Conservation (phyloP, 805 yeast genomes). For the Geotrichum ghanense region DNA sequence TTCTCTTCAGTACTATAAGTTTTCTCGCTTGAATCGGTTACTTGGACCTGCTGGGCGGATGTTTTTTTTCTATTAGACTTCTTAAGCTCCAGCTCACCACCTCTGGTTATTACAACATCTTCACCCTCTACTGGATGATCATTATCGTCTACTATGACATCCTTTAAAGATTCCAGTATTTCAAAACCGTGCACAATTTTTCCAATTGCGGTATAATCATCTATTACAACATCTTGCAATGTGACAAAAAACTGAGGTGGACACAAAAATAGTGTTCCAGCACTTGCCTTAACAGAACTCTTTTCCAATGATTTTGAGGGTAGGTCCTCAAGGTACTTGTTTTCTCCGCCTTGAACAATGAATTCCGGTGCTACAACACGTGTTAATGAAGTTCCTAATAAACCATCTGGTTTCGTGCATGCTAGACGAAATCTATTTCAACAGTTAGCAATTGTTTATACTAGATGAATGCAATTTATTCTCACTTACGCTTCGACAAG, state of each 20-base stretch:
- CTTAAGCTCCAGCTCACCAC: slow-evolving; percentile 10
- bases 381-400: slow-evolving; percentile 78
- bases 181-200: slow-evolving; percentile 13
- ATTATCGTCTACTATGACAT: slow-evolving; percentile 11
- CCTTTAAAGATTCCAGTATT: slow-evolving; percentile 6
- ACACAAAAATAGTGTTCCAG: slow-evolving; percentile 5
- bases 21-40: no score
- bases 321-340: background rate
- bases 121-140: slow-evolving; percentile 14
- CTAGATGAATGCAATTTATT: background rate
- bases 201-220: slow-evolving; percentile 11
- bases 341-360: slow-evolving; percentile 89
- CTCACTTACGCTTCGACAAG: slow-evolving; percentile 6
- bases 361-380: slow-evolving; percentile 81
- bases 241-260: slow-evolving; percentile 11
- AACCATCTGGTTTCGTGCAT: slow-evolving; percentile 19
- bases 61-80: background rate
- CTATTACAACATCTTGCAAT: background rate
- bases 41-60: no score
- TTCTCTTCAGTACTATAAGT: no score
- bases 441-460: slow-evolving; percentile 39
- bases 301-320: background rate
- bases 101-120: slow-evolving; percentile 12
- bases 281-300: background rate
- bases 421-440: slow-evolving; percentile 2